Percentiles rank a stretch among this genome's conserved stretches.
Evolutionary conservation across 495 filamentous ascomycete genomes (phyloP).

Genomic region (Penicillium antarcticum): DNA sequence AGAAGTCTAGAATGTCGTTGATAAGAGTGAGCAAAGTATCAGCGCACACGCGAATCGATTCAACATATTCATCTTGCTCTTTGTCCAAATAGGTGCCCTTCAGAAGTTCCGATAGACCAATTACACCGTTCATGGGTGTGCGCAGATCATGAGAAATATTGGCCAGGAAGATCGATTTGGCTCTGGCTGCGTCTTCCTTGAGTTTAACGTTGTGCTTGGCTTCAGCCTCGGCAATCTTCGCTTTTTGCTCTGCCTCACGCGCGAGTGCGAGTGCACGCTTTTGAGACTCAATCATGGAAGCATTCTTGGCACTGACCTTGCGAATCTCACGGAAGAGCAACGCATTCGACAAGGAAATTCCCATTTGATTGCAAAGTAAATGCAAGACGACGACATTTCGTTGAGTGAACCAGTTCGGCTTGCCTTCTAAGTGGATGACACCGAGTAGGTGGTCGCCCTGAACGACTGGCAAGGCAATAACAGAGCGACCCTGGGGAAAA

Average conservation of each 20-base stretch:
- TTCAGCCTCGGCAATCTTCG: slow-evolving; percentile 75
- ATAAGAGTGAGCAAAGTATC: slow-evolving; percentile 90
- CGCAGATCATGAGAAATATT: slow-evolving; percentile 88
- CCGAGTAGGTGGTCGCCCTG: slow-evolving; percentile 77
- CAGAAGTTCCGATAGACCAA: slow-evolving; percentile 84
- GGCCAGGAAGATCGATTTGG: slow-evolving; percentile 88
- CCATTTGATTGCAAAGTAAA: slow-evolving; percentile 83
- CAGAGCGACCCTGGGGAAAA: slow-evolving; percentile 68
- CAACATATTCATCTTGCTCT: slow-evolving; percentile 88
- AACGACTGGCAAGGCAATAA: slow-evolving; percentile 82
- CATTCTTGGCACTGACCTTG: slow-evolving; percentile 76
- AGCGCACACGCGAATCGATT: slow-evolving; percentile 86
- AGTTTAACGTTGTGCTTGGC: slow-evolving; percentile 84
- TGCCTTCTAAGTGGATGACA: slow-evolving; percentile 81
- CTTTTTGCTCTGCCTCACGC: slow-evolving; percentile 76
- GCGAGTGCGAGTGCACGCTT: slow-evolving; percentile 78
- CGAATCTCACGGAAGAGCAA: slow-evolving; percentile 77
- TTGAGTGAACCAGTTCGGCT: slow-evolving; percentile 82
- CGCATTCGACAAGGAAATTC: slow-evolving; percentile 85
- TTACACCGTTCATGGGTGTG: slow-evolving; percentile 84
- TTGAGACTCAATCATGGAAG: slow-evolving; percentile 83
- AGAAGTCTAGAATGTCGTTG: slow-evolving; percentile 93
- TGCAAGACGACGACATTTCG: slow-evolving; percentile 82
- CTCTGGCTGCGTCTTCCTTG: slow-evolving; percentile 86
- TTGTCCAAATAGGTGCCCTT: slow-evolving; percentile 71